Conservation (phyloP, 1,139 yeast genomes). For the Pichiaceae sp. region DNA sequence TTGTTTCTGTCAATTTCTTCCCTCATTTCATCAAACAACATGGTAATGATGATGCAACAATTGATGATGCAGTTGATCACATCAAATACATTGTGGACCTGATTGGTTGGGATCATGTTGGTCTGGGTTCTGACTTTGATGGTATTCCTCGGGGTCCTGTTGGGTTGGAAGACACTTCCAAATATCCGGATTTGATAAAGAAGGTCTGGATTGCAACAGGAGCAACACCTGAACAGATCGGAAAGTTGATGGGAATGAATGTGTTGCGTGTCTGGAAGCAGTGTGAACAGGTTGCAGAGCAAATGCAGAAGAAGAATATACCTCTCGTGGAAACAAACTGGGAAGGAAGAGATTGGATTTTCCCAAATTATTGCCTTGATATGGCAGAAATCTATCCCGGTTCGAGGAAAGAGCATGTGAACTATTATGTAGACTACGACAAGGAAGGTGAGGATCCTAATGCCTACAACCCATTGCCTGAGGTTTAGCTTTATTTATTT, state of each 20-base stretch:
- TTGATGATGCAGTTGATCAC: constrained; percentile 43
- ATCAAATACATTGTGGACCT: constrained; percentile 32
- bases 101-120: constrained; percentile 49
- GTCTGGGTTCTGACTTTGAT: constrained; percentile 47
- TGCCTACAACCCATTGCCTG: no score
- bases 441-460: constrained; percentile 39
- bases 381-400: constrained; percentile 35
- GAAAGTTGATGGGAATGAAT: constrained; percentile 39
- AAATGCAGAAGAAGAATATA: constrained; percentile 12
- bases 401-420: constrained; percentile 31
- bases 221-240: constrained; percentile 35
- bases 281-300: constrained; percentile 34
- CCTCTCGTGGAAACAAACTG: constrained; percentile 33
- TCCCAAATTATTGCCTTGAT: constrained; percentile 25
- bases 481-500: no score
- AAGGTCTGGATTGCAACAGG: constrained; percentile 30
- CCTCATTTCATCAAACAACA: constrained; percentile 31
- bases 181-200: constrained; percentile 34
- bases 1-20: constrained; percentile 39
- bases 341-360: constrained; percentile 34
- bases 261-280: constrained; percentile 42
- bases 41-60: constrained; percentile 21
- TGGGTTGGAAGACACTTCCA: constrained; percentile 42
- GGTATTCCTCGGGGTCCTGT: constrained; percentile 41
- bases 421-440: constrained; percentile 30